Evolutionary conservation across 345 rosid genomes (phyloP).

Genomic region (Euphorbia peplus): DNA sequence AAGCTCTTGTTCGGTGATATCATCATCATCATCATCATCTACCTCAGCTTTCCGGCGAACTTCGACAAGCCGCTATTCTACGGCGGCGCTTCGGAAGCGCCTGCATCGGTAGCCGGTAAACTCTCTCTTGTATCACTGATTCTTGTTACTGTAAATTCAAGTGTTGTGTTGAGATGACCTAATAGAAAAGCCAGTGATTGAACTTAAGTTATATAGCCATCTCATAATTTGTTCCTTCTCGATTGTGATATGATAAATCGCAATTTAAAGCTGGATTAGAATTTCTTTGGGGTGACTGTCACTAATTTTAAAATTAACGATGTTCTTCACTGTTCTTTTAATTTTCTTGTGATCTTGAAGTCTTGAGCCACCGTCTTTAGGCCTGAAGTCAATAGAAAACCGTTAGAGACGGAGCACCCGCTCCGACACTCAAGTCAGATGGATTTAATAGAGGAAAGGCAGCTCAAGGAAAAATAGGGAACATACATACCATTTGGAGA

Average conservation of each 20-base stretch:
- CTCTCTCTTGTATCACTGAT: neutral
- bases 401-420: no score
- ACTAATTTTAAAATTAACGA: neutral
- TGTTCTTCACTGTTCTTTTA: neutral
- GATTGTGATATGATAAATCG: no score
- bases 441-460: no score
- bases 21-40: no score
- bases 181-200: neutral
- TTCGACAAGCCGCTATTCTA: neutral
- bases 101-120: neutral
- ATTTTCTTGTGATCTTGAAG: neutral
- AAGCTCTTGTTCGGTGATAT: neutral
- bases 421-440: no score
- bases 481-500: no score
- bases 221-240: neutral
- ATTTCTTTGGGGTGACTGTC: neutral
- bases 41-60: neutral
- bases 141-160: neutral
- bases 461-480: no score
- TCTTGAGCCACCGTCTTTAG: no score
- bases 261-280: neutral
- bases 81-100: neutral
- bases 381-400: no score
- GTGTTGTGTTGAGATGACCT: neutral
- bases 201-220: neutral